A percentile compares a stretch with the other conserved stretches of the same genome.
Evolutionary conservation across 2,329 filamentous ascomycete species (phyloP).

Genomic region (Drechslerella stenobrocha): DNA sequence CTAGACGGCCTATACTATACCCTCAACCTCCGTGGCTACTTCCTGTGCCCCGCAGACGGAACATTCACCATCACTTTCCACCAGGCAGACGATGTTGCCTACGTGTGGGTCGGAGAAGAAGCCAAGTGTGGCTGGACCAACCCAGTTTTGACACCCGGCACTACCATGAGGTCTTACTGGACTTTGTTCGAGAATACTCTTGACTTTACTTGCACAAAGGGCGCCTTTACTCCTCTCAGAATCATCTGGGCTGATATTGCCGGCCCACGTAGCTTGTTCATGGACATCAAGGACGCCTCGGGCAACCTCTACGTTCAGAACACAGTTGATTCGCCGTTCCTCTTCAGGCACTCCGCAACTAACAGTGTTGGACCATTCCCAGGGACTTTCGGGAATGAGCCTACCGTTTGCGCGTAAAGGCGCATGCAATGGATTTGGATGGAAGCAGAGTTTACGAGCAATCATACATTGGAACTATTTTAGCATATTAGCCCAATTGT

Average conservation of each 20-base stretch:
- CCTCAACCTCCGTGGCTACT: slow-evolving; percentile 1
- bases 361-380: not conserved
- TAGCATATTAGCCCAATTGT: too few relatives aligned
- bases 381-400: not conserved
- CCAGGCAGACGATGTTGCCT: not conserved
- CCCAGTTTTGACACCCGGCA: not conserved
- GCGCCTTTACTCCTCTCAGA: not conserved
- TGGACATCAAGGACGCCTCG: not conserved
- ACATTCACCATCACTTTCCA: not conserved
- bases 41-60: not conserved
- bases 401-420: not conserved
- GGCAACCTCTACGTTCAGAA: not conserved
- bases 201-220: not conserved
- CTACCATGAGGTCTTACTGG: not conserved
- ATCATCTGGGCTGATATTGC: not conserved
- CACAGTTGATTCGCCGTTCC: not conserved
- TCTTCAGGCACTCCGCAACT: not conserved
- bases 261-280: not conserved
- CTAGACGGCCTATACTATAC: not conserved
- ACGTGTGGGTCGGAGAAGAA: not conserved
- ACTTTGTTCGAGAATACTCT: not conserved
- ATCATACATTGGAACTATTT: too few relatives aligned
- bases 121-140: not conserved
- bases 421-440: not conserved
- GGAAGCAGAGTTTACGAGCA: not conserved